These are phyloP conservation scores for Ogataea thermomethanolica DNA, from an alignment of 805 yeast genomes.

Conservation along the genomic window DNA sequence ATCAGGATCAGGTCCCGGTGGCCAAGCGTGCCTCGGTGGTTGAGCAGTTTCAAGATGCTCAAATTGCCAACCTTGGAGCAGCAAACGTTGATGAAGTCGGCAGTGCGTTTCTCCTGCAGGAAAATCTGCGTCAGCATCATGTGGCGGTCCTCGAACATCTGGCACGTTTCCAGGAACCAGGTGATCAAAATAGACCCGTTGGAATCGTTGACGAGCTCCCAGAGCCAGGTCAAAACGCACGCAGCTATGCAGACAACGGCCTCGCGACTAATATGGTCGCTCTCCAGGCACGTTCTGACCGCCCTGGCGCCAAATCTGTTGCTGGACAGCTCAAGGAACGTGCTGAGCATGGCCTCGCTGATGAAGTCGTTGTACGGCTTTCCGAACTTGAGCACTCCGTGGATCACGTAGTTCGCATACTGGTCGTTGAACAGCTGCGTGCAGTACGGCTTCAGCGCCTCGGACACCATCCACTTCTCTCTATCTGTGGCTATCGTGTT, in stretches of 20 bases:
- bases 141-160: constrained; percentile 56
- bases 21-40: constrained; percentile 59
- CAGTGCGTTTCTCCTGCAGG: constrained; percentile 15
- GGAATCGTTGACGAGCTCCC: constrained; percentile 72
- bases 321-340: constrained; percentile 75
- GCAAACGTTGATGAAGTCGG: constrained; percentile 25
- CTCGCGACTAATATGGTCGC: constrained; percentile 61
- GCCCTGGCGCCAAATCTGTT: constrained; percentile 96
- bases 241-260: constrained; percentile 72
- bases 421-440: constrained; percentile 89
- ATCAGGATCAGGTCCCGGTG: constrained; percentile 61
- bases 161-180: constrained; percentile 90
- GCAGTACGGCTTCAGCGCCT: constrained; percentile 73
- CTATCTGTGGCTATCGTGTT: constrained; percentile 57
- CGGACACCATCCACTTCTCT: constrained; percentile 62
- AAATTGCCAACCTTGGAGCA: constrained; percentile 69
- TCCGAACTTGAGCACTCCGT: constrained; percentile 88
- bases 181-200: constrained; percentile 89
- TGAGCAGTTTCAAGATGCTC: constrained; percentile 75
- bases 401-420: constrained; percentile 94
- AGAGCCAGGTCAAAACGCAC: constrained; percentile 72
- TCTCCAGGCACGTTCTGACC: constrained; percentile 86
- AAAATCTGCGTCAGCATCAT: constrained; percentile 42
- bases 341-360: constrained; percentile 73
- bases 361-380: constrained; percentile 83